Conservation (phyloP, 805 yeast genomes). For the Ogataea ramenticola region DNA sequence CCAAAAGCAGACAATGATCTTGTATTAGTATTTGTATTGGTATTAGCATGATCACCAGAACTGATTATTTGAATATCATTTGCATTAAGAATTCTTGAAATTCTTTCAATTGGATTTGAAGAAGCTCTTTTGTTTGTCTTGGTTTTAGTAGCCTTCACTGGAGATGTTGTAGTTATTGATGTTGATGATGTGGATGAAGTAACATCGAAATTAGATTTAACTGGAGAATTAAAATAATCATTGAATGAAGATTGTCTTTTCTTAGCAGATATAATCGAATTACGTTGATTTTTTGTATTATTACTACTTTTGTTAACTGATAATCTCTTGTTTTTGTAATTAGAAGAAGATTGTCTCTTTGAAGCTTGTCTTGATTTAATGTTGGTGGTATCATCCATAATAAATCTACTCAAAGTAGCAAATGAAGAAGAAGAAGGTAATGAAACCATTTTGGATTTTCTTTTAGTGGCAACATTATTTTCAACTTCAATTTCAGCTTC, state of each 20-base stretch:
- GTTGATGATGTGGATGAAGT: too few species aligned
- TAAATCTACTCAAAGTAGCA: slow-evolving; percentile 43
- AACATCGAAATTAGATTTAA: not conserved
- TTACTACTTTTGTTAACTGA: not conserved
- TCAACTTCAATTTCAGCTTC: slow-evolving; percentile 24
- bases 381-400: slow-evolving; percentile 15
- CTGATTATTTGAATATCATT: slow-evolving; percentile 31
- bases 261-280: slow-evolving; percentile 13
- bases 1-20: slow-evolving; percentile 34
- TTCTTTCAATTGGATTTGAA: slow-evolving; percentile 25
- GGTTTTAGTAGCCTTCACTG: not conserved
- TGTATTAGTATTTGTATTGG: slow-evolving; percentile 25
- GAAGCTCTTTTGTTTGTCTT: slow-evolving; percentile 20
- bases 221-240: slow-evolving; percentile 6
- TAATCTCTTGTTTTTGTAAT: not conserved
- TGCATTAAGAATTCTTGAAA: slow-evolving; percentile 33
- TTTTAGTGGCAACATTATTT: not conserved
- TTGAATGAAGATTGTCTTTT: slow-evolving; percentile 16
- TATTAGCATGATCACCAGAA: not conserved
- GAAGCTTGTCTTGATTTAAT: not conserved
- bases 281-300: slow-evolving; percentile 13
- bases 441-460: slow-evolving; percentile 1
- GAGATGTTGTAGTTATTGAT: too few species aligned
- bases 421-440: slow-evolving; percentile 34
- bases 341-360: slow-evolving; percentile 1